Evolutionary conservation across 2,329 filamentous ascomycete genomes (phyloP).

Genomic region (Calonectria fujianensis): DNA sequence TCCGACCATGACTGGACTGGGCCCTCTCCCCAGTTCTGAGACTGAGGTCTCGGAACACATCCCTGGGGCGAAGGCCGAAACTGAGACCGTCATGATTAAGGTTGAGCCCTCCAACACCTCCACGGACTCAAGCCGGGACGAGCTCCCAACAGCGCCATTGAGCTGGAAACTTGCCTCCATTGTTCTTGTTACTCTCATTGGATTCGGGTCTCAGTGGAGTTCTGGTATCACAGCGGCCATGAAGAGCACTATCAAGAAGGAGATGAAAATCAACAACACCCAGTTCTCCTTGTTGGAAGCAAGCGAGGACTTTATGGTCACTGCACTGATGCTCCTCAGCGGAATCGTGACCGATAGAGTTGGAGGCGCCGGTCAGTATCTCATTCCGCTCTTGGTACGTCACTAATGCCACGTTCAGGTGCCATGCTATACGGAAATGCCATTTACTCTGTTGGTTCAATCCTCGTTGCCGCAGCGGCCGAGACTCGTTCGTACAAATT

Average conservation of each 20-base stretch:
- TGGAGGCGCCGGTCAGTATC: constrained; percentile 69
- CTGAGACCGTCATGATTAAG: not conserved
- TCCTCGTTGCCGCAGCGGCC: constrained; percentile 74
- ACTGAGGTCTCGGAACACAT: not conserved
- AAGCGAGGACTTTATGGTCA: constrained; percentile 77
- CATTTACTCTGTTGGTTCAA: constrained; percentile 73
- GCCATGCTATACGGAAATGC: constrained; percentile 75
- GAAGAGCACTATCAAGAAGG: constrained; percentile 76
- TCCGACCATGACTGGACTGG: not conserved
- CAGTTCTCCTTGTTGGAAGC: constrained; percentile 75
- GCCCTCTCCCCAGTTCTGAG: not conserved
- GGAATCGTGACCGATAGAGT: constrained; percentile 74
- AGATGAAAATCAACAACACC: constrained; percentile 75
- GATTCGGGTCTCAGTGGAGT: constrained; percentile 76
- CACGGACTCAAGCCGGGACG: constrained; percentile 18
- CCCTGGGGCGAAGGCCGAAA: not conserved
- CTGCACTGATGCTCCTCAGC: constrained; percentile 70
- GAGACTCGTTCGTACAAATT: constrained; percentile 73
- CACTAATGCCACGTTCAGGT: constrained; percentile 49
- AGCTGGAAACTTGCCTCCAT: constrained; percentile 61
- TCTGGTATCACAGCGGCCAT: constrained; percentile 74
- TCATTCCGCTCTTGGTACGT: not conserved
- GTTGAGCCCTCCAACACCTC: not conserved
- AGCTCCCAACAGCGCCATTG: constrained; percentile 42
- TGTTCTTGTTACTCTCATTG: constrained; percentile 69